A percentile compares a stretch with the other conserved stretches of the same genome.
Evolutionary conservation across 371 early-diverging fungal genomes (phyloP).

Genomic region (Haplosporangium sp.): DNA sequence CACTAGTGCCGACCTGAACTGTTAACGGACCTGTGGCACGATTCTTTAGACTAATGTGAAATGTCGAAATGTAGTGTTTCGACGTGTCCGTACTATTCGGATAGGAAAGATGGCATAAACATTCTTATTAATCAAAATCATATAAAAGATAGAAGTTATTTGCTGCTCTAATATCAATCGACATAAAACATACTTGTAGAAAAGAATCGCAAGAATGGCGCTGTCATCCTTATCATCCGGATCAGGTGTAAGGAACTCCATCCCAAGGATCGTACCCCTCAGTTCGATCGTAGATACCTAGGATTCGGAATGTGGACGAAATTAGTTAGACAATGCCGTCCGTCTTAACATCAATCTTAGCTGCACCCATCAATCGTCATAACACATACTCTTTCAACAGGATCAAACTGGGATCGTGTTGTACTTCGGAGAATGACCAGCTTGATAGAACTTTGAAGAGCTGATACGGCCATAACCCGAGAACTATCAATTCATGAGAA

Average conservation of each 20-base stretch:
- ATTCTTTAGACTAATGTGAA: slow-evolving; percentile 25
- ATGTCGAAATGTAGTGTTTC: slow-evolving; percentile 34
- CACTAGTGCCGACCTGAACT: slow-evolving; percentile 33
- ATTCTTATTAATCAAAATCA: slow-evolving; percentile 34
- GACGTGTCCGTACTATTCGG: slow-evolving; percentile 16
- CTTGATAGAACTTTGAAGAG: slow-evolving; percentile 34
- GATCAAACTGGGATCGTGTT: slow-evolving; percentile 33
- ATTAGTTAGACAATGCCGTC: not conserved
- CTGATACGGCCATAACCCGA: slow-evolving; percentile 37
- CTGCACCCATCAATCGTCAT: not conserved
- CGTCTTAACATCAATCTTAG: no score
- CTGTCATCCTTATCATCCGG: slow-evolving; percentile 10
- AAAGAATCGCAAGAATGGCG: slow-evolving; percentile 37
- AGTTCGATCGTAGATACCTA: slow-evolving; percentile 24
- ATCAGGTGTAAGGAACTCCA: slow-evolving; percentile 44
- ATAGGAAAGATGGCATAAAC: not conserved
- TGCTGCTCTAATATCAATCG: not conserved
- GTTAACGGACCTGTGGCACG: slow-evolving; percentile 2
- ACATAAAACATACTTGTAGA: slow-evolving; percentile 23
- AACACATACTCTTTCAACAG: slow-evolving; percentile 30
- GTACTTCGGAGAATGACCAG: slow-evolving; percentile 30
- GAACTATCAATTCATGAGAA: not conserved
- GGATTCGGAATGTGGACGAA: rapidly evolving
- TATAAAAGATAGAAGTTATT: not conserved
- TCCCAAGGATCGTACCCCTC: slow-evolving; percentile 34